A percentile compares a stretch with the other conserved stretches of the same genome.
These are phyloP conservation scores for Ogataea trehaloabstinens DNA, from an alignment of 805 yeast species.

Conservation along the genomic window DNA sequence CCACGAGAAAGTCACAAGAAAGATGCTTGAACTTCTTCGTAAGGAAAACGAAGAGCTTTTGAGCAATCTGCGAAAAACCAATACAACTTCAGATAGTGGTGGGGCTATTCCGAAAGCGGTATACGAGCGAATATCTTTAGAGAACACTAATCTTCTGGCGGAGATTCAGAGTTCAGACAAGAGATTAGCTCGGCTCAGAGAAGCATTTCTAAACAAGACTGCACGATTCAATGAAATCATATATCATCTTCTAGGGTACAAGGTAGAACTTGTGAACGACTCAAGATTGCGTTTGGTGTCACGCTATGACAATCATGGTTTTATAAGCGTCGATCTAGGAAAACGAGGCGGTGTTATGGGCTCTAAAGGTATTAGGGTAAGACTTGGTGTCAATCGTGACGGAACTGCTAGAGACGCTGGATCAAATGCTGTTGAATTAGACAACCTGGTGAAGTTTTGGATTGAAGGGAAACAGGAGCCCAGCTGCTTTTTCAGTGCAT, in stretches of 20 bases:
- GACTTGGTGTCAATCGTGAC: not conserved
- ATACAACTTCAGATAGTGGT: not conserved
- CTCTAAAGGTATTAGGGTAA: not conserved
- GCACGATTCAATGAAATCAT: conserved; percentile 67
- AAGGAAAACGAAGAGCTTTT: conserved; percentile 60
- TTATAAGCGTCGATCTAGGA: conserved; percentile 21
- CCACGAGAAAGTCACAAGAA: conserved; percentile 60
- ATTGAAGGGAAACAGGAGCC: conserved; percentile 64
- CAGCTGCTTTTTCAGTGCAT: conserved; percentile 75
- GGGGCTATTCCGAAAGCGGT: conserved; percentile 55
- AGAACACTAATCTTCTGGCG: conserved; percentile 44
- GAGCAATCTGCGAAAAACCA: conserved; percentile 6
- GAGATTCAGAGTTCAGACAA: conserved; percentile 51
- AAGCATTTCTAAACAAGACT: conserved; percentile 64
- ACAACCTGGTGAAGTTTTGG: conserved; percentile 63
- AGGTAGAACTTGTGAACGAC: conserved; percentile 62
- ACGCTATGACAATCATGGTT: conserved; percentile 20
- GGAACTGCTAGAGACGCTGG: not conserved
- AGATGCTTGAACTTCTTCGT: conserved; percentile 47
- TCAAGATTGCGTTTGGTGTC: conserved; percentile 49
- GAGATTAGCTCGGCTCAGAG: conserved; percentile 49
- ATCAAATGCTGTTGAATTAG: conserved; percentile 38
- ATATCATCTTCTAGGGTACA: conserved; percentile 67
- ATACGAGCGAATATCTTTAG: conserved; percentile 59
- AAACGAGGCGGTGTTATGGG: conserved; percentile 6